Evolutionary conservation across 1,284 basidiomycete species (phyloP), one percentile per base, ranked within the genome.

Genomic region (Ceraceosorus guamensis): DNA sequence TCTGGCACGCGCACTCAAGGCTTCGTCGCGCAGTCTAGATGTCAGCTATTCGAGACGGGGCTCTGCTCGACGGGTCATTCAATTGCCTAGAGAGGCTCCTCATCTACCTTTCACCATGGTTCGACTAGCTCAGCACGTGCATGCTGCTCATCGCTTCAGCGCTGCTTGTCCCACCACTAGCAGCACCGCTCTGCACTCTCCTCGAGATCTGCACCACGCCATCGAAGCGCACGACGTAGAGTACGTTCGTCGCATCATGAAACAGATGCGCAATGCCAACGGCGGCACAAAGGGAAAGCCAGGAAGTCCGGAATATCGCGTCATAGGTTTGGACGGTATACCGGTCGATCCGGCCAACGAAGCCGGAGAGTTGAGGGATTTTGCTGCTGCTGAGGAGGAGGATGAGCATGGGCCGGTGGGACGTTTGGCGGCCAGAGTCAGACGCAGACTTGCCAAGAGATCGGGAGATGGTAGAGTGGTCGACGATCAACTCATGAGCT

Each of bases 221-320:
- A 62, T 70, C 52, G 67, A 68, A 41, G 50, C 59, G 14, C 66
- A 70, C 47, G 67, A 70, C 48, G 55, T 66, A 18, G 59, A 58
- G 13, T 69, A 59, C 54, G 53, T 69, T 14, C 44, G 14, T 5
- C 8, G 8, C 44, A 16, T 46, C 16, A 6, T 14, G n/a, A 6
- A 7, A 14, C 6, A 46, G 6, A 14, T 14, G n/a, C 5, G 44
- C 6, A 24, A 45, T 5, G n/a, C 6, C 6, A 45, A 16, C 44
- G n/a, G 6, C 6, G 44, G 44, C n/a, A 14, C 6, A 14, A 46
- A 46, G 30, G 7, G 30, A 14, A 46, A 6, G 44, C 44, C 14
- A 24, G 31, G 6, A 13, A n/a, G n/a, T n/a, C n/a, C n/a, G n/a
- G n/a, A n/a, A n/a, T n/a, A n/a, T n/a, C n/a, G n/a, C n/a, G n/a